A percentile compares a stretch with the other conserved stretches of the same genome.
phyloP scores from a whole-genome alignment of 1,139 yeast species.

The Eremothecium gossypii region DNA sequence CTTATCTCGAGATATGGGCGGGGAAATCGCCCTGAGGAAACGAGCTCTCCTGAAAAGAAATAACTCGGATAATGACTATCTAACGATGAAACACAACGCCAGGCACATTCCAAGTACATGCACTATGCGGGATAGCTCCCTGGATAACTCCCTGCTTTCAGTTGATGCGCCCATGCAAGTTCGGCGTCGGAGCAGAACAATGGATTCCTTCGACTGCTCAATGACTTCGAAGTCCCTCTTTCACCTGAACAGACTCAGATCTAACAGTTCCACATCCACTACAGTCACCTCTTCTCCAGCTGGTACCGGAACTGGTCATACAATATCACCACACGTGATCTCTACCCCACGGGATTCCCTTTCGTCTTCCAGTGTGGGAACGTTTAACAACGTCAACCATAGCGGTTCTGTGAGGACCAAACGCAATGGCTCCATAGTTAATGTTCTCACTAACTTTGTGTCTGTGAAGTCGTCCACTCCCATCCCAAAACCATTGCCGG shows the following conservation, averaged over 20 bases:
- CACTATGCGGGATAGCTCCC: neutral
- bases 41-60: neutral
- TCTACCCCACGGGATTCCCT: constrained; percentile 5
- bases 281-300: constrained; percentile 3
- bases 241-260: constrained; percentile 5
- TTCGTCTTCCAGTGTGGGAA: constrained; percentile 6
- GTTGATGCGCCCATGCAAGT: constrained; percentile 7
- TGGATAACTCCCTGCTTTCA: neutral
- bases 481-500: constrained; percentile 12
- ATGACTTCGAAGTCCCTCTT: neutral
- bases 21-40: neutral
- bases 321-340: constrained; percentile 1
- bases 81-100: neutral
- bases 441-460: constrained; percentile 31
- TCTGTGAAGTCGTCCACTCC: constrained; percentile 24
- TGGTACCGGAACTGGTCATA: neutral
- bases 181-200: constrained; percentile 27
- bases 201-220: constrained; percentile 19
- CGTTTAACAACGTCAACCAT: neutral
- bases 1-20: neutral
- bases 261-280: constrained; percentile 6
- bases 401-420: constrained; percentile 14
- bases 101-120: neutral
- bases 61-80: neutral
- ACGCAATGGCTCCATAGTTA: constrained; percentile 32